These are phyloP conservation scores for Phytopythium oedochilum DNA, from an alignment of 352 stramenopile species.

Conservation along the genomic window DNA sequence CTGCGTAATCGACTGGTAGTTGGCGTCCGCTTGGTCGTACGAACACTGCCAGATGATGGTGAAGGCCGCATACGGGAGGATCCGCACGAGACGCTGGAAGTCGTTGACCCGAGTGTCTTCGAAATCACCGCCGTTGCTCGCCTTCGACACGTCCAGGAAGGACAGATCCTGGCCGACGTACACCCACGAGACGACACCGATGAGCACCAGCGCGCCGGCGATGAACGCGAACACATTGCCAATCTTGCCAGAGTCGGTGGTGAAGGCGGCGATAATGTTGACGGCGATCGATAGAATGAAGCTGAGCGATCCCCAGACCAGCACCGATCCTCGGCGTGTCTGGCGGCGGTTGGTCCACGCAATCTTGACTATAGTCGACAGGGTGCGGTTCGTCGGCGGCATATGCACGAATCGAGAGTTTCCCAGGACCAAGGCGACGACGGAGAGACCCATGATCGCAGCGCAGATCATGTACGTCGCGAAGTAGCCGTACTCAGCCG, in stretches of 20 bases:
- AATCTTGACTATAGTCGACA: conserved; percentile 36
- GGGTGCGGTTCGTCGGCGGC: conserved; percentile 22
- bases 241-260: conserved; percentile 8
- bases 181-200: conserved; percentile 42
- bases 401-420: conserved; percentile 44
- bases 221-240: conserved; percentile 47
- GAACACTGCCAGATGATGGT: conserved; percentile 60
- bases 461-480: conserved; percentile 59
- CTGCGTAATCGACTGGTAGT: conserved; percentile 69
- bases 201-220: conserved; percentile 24
- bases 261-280: conserved; percentile 51
- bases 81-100: conserved; percentile 48
- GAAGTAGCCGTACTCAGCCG: conserved; percentile 74
- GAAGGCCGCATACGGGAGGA: conserved; percentile 47
- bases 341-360: conserved; percentile 14
- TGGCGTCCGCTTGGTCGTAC: conserved; percentile 65
- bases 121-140: conserved; percentile 31
- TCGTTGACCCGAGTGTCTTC: conserved; percentile 35
- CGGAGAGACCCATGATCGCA: conserved; percentile 27
- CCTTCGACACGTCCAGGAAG: conserved; percentile 44
- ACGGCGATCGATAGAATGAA: conserved; percentile 33
- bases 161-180: conserved; percentile 33
- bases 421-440: conserved; percentile 28
- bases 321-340: conserved; percentile 18
- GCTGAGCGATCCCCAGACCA: conserved; percentile 20